These are phyloP conservation scores for Halophytophthora batemanensis DNA, from an alignment of 352 stramenopile species.

Conservation along the genomic window DNA sequence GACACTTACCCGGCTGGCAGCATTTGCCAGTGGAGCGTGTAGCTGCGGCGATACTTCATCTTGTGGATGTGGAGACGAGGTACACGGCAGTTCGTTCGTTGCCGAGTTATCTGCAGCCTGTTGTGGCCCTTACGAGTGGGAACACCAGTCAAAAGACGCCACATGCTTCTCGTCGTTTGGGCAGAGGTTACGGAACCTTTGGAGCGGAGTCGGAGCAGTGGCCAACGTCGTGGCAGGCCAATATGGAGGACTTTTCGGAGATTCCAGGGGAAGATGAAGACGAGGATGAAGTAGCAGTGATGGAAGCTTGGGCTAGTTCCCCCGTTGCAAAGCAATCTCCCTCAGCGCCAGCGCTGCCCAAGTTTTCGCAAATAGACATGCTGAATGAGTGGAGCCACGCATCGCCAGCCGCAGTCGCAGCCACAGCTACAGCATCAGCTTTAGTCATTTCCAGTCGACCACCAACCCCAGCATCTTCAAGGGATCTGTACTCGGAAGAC, in stretches of 20 bases:
- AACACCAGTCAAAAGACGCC: slow-evolving; percentile 1
- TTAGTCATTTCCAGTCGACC: no score
- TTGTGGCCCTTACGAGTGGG: slow-evolving; percentile 5
- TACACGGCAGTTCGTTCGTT: slow-evolving; percentile 52
- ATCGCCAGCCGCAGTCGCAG: no score
- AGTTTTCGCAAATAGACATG: neutral
- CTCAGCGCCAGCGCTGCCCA: neutral
- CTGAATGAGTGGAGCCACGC: neutral
- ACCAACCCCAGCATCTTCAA: no score
- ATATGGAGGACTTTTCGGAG: neutral
- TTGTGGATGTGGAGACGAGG: slow-evolving; percentile 52
- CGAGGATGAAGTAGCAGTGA: slow-evolving; percentile 1
- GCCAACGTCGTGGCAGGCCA: neutral
- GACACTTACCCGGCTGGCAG: slow-evolving; percentile 48
- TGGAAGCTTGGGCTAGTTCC: slow-evolving; percentile 23
- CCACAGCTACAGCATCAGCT: no score
- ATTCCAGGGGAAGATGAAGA: neutral
- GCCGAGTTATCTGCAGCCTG: slow-evolving; percentile 45
- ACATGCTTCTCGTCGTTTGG: neutral
- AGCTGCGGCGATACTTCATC: slow-evolving; percentile 43
- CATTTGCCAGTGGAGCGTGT: slow-evolving; percentile 51
- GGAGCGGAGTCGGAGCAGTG: slow-evolving; percentile 13
- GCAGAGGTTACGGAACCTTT: slow-evolving; percentile 15
- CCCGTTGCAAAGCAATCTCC: slow-evolving; percentile 8
- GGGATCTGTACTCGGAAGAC: no score